Percentiles rank a stretch among this genome's conserved stretches.
Conservation (phyloP, 192 early-diverging fungal genomes). For the Cetraspora pellucida region DNA sequence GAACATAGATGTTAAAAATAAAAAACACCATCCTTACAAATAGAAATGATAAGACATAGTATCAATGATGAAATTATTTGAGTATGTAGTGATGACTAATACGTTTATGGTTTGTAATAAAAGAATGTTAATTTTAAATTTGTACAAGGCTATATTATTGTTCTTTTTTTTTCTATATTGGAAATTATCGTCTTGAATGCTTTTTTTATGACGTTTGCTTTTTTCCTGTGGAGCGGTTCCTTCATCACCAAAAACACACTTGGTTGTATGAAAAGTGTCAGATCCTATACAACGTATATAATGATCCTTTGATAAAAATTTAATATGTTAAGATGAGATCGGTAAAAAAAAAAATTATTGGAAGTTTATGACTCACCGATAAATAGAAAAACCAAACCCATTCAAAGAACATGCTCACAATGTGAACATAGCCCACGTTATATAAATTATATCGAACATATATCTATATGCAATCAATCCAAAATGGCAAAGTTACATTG, state of each 20-base stretch:
- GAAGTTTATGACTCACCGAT: conserved; percentile 41
- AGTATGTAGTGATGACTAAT: too few relatives aligned
- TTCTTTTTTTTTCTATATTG: too few relatives aligned
- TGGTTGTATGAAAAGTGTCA: background rate
- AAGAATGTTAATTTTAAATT: too few relatives aligned
- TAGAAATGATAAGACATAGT: too few relatives aligned
- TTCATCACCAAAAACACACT: background rate
- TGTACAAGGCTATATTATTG: too few relatives aligned
- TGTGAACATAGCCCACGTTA: conserved; percentile 80
- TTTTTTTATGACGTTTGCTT: background rate
- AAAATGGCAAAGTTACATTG: conserved; percentile 9
- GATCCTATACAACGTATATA: background rate
- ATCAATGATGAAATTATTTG: too few relatives aligned
- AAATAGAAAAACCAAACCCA: conserved; percentile 57
- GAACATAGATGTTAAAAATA: conserved; percentile 65
- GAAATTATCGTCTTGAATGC: background rate
- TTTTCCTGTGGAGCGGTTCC: background rate
- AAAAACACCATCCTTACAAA: conserved; percentile 34
- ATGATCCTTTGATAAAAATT: background rate
- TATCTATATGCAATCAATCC: conserved; percentile 56
- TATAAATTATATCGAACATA: conserved; percentile 84
- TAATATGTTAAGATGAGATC: background rate
- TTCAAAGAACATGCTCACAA: conserved; percentile 60
- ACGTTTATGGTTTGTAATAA: too few relatives aligned
- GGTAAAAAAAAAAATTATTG: background rate